Evolutionary conservation across 495 filamentous ascomycete genomes (phyloP), one percentile per base, ranked within the genome.

Genomic region (Penicillium cosmopolitanum): DNA sequence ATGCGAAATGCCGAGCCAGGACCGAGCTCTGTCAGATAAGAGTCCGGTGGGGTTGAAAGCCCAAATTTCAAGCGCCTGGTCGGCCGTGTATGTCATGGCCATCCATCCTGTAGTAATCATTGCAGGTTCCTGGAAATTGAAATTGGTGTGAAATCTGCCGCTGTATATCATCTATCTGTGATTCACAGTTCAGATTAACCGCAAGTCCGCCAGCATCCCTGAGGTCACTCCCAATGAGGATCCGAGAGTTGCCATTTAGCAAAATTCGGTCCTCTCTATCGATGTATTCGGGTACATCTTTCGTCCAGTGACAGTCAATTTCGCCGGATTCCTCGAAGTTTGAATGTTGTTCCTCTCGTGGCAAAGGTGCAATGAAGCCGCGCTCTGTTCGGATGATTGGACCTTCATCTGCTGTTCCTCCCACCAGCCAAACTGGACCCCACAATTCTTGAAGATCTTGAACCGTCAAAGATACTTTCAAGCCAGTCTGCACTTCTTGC

Each of bases 381-480:
- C 36, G 51, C 50, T 62, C 59, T 15, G 59, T 62, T 15, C 53
- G 54, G 6, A 57, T 42, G 5, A 53, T 47, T 28, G 34, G 34
- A 5, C 54, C 53, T 62, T 42, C 21, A 31, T 62, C 31, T 12
- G 42, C 18, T 8, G 33, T 13, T 16, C 46, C 44, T 15, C 38
- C 58, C 33, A 61, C 46, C 0, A 56, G 18, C 52, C 44, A 61
- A 3, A 55, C 38, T 7, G 58, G 52, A 33, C 58, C 53, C 58
- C 58, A 56, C 8, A 56, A 19, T 15, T 61, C 50, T 36, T 61
- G 53, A 42, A 55, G 33, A 48, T 61, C 44, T 35, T 56, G 40
- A 7, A 58, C 50, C 2, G 28, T 21, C 9, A 58, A 23, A 2
- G 56, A 58, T 3, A 58, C 12, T 15, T 53, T 58, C 11, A 58